Evolutionary conservation across 176 grass and related monocot species (phyloP).

Genomic region (Avena atlantica): DNA sequence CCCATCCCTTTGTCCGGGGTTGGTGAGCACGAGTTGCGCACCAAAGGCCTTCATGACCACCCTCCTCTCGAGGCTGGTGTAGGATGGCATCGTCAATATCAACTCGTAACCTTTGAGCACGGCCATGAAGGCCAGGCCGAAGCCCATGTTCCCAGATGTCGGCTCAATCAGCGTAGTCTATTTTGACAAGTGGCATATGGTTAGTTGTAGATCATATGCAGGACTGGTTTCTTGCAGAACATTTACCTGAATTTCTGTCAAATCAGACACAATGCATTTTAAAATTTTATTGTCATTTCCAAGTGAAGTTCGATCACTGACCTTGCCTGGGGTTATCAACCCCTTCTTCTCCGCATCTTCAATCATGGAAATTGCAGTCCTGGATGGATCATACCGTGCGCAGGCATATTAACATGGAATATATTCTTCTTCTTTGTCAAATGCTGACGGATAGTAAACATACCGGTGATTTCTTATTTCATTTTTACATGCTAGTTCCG

Average conservation of each 20-base stretch:
- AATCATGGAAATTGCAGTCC: slow-evolving; percentile 24
- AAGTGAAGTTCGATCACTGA: slow-evolving; percentile 28
- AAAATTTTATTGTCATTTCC: not conserved
- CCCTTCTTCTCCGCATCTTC: too few species aligned
- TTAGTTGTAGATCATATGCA: not conserved
- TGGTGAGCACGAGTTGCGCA: slow-evolving; percentile 56
- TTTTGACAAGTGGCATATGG: not conserved
- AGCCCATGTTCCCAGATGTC: slow-evolving; percentile 90
- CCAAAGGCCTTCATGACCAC: slow-evolving; percentile 80
- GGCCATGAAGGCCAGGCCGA: slow-evolving; percentile 16
- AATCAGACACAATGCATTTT: not conserved
- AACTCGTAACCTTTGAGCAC: slow-evolving; percentile 81
- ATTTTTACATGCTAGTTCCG: not conserved
- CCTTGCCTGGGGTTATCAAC: slow-evolving; percentile 60
- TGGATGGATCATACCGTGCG: slow-evolving; percentile 8
- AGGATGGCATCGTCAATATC: slow-evolving; percentile 54
- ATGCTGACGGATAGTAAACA: not conserved
- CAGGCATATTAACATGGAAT: not conserved
- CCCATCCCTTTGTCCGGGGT: too few species aligned
- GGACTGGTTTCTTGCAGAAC: not conserved
- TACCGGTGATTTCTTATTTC: not conserved
- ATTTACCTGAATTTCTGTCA: not conserved
- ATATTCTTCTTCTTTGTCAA: not conserved
- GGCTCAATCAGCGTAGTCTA: slow-evolving; percentile 88
- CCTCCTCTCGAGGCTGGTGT: slow-evolving; percentile 66